phyloP scores from a whole-genome alignment of 2,329 filamentous ascomycete species.

The Fusarium sp. region DNA sequence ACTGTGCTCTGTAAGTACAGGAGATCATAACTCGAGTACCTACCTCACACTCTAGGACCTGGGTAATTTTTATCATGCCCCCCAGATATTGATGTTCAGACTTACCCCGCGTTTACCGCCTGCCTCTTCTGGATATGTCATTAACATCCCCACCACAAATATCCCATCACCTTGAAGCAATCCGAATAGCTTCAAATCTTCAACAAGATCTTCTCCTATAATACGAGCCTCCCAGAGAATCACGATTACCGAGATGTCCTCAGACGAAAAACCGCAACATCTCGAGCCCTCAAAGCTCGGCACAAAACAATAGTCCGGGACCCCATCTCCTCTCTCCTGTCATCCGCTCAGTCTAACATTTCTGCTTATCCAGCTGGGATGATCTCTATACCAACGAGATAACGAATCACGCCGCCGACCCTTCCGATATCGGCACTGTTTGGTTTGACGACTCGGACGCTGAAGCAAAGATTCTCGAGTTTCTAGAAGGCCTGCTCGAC shows the following conservation, averaged over 20 bases:
- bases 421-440: constrained; percentile 83
- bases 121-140: constrained; percentile 29
- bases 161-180: constrained; percentile 2
- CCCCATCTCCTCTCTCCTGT: background rate
- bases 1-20: too few species aligned
- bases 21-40: too few species aligned
- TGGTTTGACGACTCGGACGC: constrained; percentile 97
- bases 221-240: background rate
- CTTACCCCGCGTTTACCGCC: constrained; percentile 39
- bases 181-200: constrained; percentile 21
- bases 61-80: too few species aligned
- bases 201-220: background rate
- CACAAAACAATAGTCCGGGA: constrained; percentile 85
- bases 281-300: constrained; percentile 83
- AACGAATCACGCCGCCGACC: constrained; percentile 74
- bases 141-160: constrained; percentile 37
- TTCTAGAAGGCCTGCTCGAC: constrained; percentile 60
- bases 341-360: constrained; percentile 23
- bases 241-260: constrained; percentile 25
- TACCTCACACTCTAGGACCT: too few species aligned
- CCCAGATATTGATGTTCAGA: too few species aligned
- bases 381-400: constrained; percentile 76
- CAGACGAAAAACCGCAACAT: constrained; percentile 61
- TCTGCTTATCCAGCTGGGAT: constrained; percentile 70
- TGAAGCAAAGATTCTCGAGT: constrained; percentile 79